phyloP scores from a whole-genome alignment of 2,329 filamentous ascomycete species.

The Ceratocystis huliohia region DNA sequence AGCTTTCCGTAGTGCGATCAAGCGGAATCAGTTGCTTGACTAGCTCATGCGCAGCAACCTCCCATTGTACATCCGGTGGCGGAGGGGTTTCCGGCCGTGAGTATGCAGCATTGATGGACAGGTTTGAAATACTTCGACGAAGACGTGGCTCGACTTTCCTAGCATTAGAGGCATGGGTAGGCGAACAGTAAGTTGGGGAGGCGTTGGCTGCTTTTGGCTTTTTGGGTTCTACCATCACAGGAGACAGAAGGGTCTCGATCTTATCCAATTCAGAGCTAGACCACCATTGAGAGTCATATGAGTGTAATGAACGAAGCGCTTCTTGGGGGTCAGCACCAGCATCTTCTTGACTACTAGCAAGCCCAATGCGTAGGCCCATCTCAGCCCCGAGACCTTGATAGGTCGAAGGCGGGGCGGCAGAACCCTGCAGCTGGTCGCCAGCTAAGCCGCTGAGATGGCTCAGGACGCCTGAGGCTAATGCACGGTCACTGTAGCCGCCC shows the following conservation, averaged over 20 bases:
- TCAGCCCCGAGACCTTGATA: constrained; percentile 41
- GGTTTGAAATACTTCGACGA: constrained; percentile 46
- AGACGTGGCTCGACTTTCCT: constrained; percentile 61
- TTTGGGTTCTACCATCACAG: constrained; percentile 35
- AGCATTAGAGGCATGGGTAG: constrained; percentile 75
- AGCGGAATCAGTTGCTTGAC: constrained; percentile 69
- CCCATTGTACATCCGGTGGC: constrained; percentile 74
- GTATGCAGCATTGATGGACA: constrained; percentile 28
- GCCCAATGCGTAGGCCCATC: constrained; percentile 42
- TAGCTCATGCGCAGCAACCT: constrained; percentile 68
- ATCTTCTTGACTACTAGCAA: constrained; percentile 11
- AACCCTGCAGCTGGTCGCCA: constrained; percentile 34
- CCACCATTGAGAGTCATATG: constrained; percentile 64
- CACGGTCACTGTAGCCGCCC: constrained; percentile 89
- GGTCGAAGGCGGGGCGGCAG: constrained; percentile 22
- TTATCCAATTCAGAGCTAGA: constrained; percentile 50
- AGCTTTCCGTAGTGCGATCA: constrained; percentile 63
- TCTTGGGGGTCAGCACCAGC: not conserved
- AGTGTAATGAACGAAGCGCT: constrained; percentile 27
- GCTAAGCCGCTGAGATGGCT: constrained; percentile 80
- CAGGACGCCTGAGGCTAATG: constrained; percentile 73
- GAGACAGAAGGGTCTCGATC: constrained; percentile 48
- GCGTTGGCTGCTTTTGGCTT: constrained; percentile 42
- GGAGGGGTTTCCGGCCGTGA: constrained; percentile 49
- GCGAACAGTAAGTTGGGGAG: constrained; percentile 66